phyloP scores from a whole-genome alignment of 2,329 filamentous ascomycete species.

The Aspergillus fumigatiaffinis region DNA sequence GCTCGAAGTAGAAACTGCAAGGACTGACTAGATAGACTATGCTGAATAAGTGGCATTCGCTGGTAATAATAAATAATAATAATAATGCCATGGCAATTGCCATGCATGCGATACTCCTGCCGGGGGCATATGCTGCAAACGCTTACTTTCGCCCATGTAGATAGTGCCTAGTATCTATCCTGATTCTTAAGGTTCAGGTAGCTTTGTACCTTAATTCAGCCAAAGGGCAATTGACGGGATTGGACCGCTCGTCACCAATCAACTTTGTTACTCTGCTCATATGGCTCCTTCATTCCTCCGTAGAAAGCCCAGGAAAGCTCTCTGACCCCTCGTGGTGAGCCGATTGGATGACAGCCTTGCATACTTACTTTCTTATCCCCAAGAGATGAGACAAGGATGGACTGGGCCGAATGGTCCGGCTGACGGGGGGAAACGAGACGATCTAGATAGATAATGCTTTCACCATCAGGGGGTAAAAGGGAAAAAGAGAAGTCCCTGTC shows the following conservation, averaged over 20 bases:
- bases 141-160: not conserved
- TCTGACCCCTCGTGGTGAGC: constrained; percentile 13
- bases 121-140: not conserved
- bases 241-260: not conserved
- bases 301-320: not conserved
- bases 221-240: not conserved
- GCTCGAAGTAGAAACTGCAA: not conserved
- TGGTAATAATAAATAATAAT: not conserved
- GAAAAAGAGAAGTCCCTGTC: not conserved
- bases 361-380: not conserved
- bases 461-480: not conserved
- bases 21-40: not conserved
- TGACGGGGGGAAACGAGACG: not conserved
- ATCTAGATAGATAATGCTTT: not conserved
- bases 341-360: constrained; percentile 15
- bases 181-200: not conserved
- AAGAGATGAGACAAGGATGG: not conserved
- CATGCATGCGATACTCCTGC: not conserved
- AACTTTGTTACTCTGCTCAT: not conserved
- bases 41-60: not conserved
- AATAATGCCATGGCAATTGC: not conserved
- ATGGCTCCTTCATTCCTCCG: not conserved
- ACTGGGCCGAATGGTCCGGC: not conserved
- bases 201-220: not conserved
- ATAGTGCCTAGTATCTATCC: no score